Conservation (phyloP, 1,284 basidiomycete species). For the Pseudozyma thailandica region DNA sequence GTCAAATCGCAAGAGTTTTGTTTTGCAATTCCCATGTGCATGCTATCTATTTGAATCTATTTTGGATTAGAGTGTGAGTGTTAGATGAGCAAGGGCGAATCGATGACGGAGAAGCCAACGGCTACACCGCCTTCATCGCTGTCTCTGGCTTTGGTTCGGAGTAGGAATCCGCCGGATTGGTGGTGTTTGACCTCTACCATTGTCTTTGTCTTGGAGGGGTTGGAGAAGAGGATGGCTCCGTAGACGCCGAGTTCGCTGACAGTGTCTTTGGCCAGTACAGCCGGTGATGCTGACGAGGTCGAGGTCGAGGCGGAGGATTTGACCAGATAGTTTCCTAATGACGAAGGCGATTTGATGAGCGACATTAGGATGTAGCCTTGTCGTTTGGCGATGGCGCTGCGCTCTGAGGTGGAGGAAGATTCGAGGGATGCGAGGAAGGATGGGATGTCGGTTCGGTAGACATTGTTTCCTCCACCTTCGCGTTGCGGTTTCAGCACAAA, state of each 20-base stretch:
- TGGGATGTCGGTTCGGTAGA: constrained; percentile 87
- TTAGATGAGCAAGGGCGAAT: constrained; percentile 78
- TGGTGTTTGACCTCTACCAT: constrained; percentile 71
- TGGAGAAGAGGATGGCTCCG: constrained; percentile 81
- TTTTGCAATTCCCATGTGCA: background rate
- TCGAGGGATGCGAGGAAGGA: constrained; percentile 74
- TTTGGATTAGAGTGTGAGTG: background rate
- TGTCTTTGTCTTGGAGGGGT: constrained; percentile 52
- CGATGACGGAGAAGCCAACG: constrained; percentile 87
- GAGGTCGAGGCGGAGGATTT: no score
- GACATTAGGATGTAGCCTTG: constrained; percentile 93
- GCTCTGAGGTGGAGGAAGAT: background rate
- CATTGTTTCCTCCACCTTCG: constrained; percentile 96
- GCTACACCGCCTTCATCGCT: constrained; percentile 95
- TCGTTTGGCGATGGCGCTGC: constrained; percentile 40
- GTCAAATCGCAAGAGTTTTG: no score
- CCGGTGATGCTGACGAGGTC: background rate
- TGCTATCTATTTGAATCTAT: background rate
- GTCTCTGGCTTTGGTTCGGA: constrained; percentile 91
- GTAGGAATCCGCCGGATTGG: constrained; percentile 80
- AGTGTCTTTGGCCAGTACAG: constrained; percentile 74
- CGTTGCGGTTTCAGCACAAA: constrained; percentile 95
- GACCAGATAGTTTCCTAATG: constrained; percentile 78
- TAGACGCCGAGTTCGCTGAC: constrained; percentile 93
- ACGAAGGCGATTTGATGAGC: constrained; percentile 80